Evolutionary conservation across 495 filamentous ascomycete species (phyloP).

Genomic region (Coniosporium apollinis): DNA sequence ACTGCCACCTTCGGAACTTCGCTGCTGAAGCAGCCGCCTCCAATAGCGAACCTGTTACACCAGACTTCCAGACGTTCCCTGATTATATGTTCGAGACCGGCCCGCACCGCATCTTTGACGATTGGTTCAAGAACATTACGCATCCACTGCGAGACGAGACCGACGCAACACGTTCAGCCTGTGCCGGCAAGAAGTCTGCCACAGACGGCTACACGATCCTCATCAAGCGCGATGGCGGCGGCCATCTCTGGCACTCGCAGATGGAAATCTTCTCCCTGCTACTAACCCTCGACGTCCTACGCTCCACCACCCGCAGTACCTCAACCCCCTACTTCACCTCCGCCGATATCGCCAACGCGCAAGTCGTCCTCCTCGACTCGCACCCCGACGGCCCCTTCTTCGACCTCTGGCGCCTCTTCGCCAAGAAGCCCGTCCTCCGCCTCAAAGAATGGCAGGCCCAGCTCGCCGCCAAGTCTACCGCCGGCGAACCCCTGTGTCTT

Average conservation of each 20-base stretch:
- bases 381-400: constrained; percentile 21
- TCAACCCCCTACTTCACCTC: constrained; percentile 7
- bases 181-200: background rate
- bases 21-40: background rate
- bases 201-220: constrained; percentile 14
- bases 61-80: background rate
- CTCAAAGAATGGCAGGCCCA: constrained; percentile 9
- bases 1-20: too few species aligned
- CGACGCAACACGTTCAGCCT: background rate
- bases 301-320: constrained; percentile 10
- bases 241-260: constrained; percentile 26
- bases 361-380: constrained; percentile 23
- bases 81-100: background rate
- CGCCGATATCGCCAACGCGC: constrained; percentile 16
- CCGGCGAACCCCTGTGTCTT: constrained; percentile 4
- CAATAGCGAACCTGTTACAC: background rate
- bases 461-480: background rate
- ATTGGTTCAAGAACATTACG: background rate
- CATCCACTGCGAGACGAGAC: background rate
- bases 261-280: constrained; percentile 25
- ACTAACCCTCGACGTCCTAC: constrained; percentile 23
- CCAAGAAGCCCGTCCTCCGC: constrained; percentile 11
- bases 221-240: constrained; percentile 22
- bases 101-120: background rate
- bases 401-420: constrained; percentile 22